Percentiles rank a stretch among this genome's conserved stretches.
Conservation (phyloP, 2,329 filamentous ascomycete genomes). For the Colletotrichum filicis region DNA sequence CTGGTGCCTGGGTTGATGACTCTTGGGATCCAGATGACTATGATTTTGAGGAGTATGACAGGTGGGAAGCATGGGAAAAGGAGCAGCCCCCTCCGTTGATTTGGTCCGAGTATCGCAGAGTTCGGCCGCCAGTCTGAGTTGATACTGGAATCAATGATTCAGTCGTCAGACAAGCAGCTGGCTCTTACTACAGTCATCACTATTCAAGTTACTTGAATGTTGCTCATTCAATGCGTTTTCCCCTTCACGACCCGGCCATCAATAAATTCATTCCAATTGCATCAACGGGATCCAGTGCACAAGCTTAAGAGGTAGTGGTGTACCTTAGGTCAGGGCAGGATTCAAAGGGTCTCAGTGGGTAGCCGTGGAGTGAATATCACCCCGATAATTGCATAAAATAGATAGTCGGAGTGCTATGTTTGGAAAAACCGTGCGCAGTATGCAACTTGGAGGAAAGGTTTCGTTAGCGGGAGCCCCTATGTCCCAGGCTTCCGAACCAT, state of each 20-base stretch:
- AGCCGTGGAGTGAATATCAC: not conserved
- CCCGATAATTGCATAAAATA: slow-evolving; percentile 18
- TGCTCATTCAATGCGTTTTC: no score
- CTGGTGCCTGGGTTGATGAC: slow-evolving; percentile 13
- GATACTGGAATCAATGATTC: fast-evolving
- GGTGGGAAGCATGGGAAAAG: not conserved
- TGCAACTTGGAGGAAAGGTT: not conserved
- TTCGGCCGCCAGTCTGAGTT: not conserved
- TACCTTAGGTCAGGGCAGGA: no score
- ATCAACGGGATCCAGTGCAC: no score
- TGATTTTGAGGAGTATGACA: fast-evolving
- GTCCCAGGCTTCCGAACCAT: not conserved
- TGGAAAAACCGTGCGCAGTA: slow-evolving; percentile 4
- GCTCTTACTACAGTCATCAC: not conserved
- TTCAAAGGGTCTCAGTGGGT: not conserved
- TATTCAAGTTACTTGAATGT: not conserved
- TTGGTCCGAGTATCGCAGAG: slow-evolving; percentile 25
- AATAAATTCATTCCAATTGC: no score
- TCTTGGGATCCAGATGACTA: not conserved
- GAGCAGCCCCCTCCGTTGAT: not conserved
- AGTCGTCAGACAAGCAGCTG: not conserved
- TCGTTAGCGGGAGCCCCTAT: not conserved
- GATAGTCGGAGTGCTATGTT: slow-evolving; percentile 1
- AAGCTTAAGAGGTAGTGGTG: no score
- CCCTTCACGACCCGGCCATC: no score